Evolutionary conservation across 1,284 basidiomycete species (phyloP).

Genomic region (Naganishia sp.): DNA sequence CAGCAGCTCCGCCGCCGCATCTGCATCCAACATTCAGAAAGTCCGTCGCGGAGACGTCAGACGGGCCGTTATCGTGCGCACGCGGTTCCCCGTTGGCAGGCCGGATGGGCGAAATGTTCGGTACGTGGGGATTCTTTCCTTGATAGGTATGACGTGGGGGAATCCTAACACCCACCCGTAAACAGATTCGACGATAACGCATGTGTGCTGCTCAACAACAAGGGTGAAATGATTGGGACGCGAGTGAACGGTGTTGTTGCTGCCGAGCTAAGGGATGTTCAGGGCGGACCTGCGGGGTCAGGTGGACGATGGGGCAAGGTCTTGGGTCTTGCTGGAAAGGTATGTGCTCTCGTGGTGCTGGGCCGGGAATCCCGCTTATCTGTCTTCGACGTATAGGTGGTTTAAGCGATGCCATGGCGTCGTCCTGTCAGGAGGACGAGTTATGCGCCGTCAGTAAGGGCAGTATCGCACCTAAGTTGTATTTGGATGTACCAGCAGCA

Average conservation of each 20-base stretch:
- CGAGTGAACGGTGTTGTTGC: constrained; percentile 92
- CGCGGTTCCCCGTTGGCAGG: constrained; percentile 55
- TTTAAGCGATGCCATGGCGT: constrained; percentile 1
- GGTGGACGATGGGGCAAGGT: constrained; percentile 87
- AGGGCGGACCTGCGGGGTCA: constrained; percentile 60
- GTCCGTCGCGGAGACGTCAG: constrained; percentile 91
- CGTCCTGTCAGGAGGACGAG: no score
- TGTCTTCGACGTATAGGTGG: neutral
- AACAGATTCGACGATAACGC: constrained; percentile 95
- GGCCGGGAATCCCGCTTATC: neutral
- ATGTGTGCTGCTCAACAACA: constrained; percentile 91
- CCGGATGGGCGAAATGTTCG: constrained; percentile 50
- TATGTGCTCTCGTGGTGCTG: constrained; percentile 47
- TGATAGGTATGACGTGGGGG: neutral
- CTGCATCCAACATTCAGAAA: constrained; percentile 60
- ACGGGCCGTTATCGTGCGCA: constrained; percentile 91
- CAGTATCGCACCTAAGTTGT: constrained; percentile 7
- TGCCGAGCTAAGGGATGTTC: constrained; percentile 70
- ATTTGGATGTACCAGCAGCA: constrained; percentile 28
- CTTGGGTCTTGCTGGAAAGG: constrained; percentile 87
- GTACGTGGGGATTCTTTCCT: constrained; percentile 34
- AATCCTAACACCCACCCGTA: neutral
- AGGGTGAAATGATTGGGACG: constrained; percentile 93
- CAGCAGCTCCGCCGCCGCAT: constrained; percentile 57
- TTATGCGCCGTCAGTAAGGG: no score